These are phyloP conservation scores for Raffaelea arxii DNA, from an alignment of 2,329 filamentous ascomycete genomes.

Conservation along the genomic window DNA sequence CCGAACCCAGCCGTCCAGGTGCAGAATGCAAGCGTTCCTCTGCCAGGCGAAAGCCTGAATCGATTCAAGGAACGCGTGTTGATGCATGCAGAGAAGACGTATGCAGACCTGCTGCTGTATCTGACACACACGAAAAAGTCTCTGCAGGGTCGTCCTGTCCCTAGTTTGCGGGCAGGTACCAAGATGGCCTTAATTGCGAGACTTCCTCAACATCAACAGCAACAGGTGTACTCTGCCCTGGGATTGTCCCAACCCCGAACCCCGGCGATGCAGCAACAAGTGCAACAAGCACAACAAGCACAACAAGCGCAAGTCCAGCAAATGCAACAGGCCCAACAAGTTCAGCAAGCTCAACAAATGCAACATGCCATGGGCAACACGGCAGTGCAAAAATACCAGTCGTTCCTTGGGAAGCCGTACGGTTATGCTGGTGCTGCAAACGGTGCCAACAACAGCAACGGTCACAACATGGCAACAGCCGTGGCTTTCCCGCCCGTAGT, in stretches of 20 bases:
- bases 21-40: no score
- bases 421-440: slow-evolving; percentile 2
- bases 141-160: slow-evolving; percentile 26
- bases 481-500: slow-evolving; percentile 27
- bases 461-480: no score
- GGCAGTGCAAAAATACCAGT: slow-evolving; percentile 4
- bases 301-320: background rate
- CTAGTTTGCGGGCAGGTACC: slow-evolving; percentile 27
- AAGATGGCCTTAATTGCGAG: slow-evolving; percentile 48
- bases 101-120: slow-evolving; percentile 59
- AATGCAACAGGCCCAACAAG: background rate
- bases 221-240: no score
- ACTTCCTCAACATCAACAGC: slow-evolving; percentile 27
- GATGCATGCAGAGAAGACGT: slow-evolving; percentile 60
- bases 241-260: no score
- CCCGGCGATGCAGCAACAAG: slow-evolving; percentile 3
- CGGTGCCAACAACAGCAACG: slow-evolving; percentile 9
- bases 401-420: slow-evolving; percentile 10
- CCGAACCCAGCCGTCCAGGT: background rate
- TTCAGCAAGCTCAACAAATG: background rate
- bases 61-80: slow-evolving; percentile 60
- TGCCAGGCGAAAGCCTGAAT: slow-evolving; percentile 13
- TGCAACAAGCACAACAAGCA: slow-evolving; percentile 1
- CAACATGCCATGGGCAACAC: slow-evolving; percentile 13
- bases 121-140: slow-evolving; percentile 50